A percentile compares a stretch with the other conserved stretches of the same genome.
Evolutionary conservation across 306 rosid species (phyloP).

Genomic region (Biancaea sappan): DNA sequence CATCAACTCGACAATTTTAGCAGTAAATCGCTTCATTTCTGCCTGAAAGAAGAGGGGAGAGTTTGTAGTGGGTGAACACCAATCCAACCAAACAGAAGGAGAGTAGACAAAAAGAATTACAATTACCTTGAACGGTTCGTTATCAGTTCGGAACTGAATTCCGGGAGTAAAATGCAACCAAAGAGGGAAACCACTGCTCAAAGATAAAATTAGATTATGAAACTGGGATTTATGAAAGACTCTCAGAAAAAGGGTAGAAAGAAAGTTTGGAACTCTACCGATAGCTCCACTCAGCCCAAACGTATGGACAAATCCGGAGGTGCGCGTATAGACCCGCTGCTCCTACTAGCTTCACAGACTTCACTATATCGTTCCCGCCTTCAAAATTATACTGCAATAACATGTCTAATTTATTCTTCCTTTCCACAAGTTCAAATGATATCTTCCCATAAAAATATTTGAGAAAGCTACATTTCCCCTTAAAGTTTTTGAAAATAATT

Average conservation of each 20-base stretch:
- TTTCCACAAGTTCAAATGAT: background rate
- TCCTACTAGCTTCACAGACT: conserved; percentile 77
- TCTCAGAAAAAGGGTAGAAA: background rate
- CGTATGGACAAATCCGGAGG: conserved; percentile 95
- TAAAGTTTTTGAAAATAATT: too few relatives aligned
- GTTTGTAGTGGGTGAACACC: conserved; percentile 3
- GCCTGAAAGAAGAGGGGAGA: conserved; percentile 66
- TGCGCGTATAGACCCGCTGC: conserved; percentile 82
- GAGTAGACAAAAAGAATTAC: background rate
- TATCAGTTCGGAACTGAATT: conserved; percentile 76
- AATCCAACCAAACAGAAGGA: background rate
- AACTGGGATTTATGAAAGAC: background rate
- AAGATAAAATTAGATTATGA: background rate
- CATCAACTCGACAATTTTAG: conserved; percentile 84
- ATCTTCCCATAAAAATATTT: background rate
- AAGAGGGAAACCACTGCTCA: conserved; percentile 82
- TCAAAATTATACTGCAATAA: conserved; percentile 73
- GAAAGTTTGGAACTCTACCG: conserved; percentile 54
- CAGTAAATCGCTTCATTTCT: conserved; percentile 85
- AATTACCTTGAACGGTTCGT: conserved; percentile 77
- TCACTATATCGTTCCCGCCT: conserved; percentile 75
- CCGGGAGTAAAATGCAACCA: conserved; percentile 91
- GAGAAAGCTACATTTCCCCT: too few relatives aligned
- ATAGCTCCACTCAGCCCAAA: conserved; percentile 96
- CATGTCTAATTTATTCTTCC: conserved; percentile 12